Evolutionary conservation across 371 early-diverging fungal genomes (phyloP).

Genomic region (Basidiobolus heterosporus): DNA sequence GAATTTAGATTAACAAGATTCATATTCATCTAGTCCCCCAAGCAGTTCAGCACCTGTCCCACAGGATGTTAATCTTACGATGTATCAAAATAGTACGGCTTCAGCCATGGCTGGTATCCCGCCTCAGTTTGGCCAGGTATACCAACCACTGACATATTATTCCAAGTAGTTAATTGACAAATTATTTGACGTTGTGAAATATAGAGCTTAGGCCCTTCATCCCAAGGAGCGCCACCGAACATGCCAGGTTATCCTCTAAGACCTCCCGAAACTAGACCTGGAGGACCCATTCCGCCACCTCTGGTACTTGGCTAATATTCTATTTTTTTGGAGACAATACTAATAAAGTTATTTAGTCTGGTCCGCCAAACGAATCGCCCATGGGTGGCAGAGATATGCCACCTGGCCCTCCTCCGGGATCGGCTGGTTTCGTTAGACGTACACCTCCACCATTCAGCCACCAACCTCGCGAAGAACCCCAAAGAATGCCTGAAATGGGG

Average conservation of each 20-base stretch:
- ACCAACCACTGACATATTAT: not conserved
- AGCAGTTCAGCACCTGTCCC: constrained; percentile 31
- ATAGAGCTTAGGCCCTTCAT: constrained; percentile 6
- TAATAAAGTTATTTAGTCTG: too few relatives aligned
- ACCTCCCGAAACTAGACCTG: constrained; percentile 11
- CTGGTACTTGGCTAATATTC: too few relatives aligned
- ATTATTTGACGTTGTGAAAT: constrained; percentile 2
- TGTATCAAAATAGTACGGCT: constrained; percentile 7
- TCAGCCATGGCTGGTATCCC: not conserved
- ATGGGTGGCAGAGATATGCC: too few relatives aligned
- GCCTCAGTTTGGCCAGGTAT: constrained; percentile 1
- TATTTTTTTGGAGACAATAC: too few relatives aligned
- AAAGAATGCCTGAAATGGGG: too few relatives aligned
- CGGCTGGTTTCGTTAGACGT: too few relatives aligned
- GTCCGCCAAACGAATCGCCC: too few relatives aligned
- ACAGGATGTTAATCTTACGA: constrained; percentile 33
- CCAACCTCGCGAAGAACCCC: too few relatives aligned
- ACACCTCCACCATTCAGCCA: too few relatives aligned
- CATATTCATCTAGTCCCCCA: constrained; percentile 12
- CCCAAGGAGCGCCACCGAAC: constrained; percentile 18
- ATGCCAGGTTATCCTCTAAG: constrained; percentile 15
- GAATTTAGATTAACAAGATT: not conserved
- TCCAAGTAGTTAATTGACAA: not conserved
- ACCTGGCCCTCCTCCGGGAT: too few relatives aligned
- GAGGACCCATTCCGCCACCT: too few relatives aligned